These are phyloP conservation scores for Puccinia horiana DNA, from an alignment of 1,284 basidiomycete genomes.

Conservation along the genomic window DNA sequence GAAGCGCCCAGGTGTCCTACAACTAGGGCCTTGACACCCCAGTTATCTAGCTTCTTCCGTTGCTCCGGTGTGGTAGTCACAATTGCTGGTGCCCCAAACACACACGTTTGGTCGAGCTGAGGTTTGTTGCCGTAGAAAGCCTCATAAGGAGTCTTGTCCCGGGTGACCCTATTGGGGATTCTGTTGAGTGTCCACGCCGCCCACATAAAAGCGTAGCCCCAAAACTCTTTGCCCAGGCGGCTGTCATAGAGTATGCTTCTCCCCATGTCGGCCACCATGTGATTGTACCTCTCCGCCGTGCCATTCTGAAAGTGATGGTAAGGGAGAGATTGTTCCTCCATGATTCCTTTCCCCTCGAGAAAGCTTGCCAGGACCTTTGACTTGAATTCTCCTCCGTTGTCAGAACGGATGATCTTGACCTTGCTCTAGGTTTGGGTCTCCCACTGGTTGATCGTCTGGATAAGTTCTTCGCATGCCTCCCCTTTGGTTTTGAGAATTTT, in stretches of 20 bases:
- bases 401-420: neutral
- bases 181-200: no score
- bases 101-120: neutral
- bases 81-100: neutral
- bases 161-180: no score
- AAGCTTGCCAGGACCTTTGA: neutral
- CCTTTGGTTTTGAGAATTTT: neutral
- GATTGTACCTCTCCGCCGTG: neutral
- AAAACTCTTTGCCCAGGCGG: no score
- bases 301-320: constrained; percentile 24
- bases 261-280: no score
- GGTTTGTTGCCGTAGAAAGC: neutral
- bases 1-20: neutral
- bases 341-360: neutral
- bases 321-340: neutral
- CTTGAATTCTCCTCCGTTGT: neutral
- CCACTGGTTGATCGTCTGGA: neutral
- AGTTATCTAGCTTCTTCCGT: neutral
- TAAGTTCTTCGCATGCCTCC: neutral
- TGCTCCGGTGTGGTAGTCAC: neutral
- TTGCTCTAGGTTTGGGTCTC: neutral
- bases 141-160: neutral
- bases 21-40: neutral
- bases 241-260: no score
- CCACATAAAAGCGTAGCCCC: no score